Base-by-base conservation (phyloP, 2,329 filamentous ascomycete genomes). In the Claviceps sp. region DNA sequence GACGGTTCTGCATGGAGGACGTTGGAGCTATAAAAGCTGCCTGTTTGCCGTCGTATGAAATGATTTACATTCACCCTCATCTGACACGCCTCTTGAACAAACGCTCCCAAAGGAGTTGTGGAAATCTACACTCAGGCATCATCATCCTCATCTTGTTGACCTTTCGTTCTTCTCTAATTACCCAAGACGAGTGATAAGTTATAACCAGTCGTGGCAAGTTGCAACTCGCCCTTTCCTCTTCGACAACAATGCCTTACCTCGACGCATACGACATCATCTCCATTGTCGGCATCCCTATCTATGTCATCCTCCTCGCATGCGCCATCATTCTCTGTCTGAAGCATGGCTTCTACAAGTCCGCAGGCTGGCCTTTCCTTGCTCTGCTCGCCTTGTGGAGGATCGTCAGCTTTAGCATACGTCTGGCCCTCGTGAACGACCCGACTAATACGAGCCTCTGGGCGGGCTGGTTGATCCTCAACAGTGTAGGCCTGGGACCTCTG, bases 381-480 rank as follows among this genome's bases (percentile, higher is more conserved):
- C 72, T 84, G 26, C 70, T 81, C 14, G 70, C 80, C 2, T 67
- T 81, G 14, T 70, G 64, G 52, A 78, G 83, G 68, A 77, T 85
- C 51, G 70, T 82, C 48, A 65, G 70, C 55, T 72, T 79, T 56
- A 67, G 70, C n/a, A 52, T 82, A 13, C 62, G 59, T 52, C 63
- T 69, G 6, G 65, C 60, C 47, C 64, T 62, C 42, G 55, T 79
- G 46, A 62, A 79, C 14, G 74, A 81, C 54, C 75, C 77, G 0
- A 75, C 72, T 0, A 76, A 68, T 56, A 52, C 53, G 37, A 55
- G 48, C 34, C 63, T 68, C 34, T 68, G 65, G 53, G 54, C 63
- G 41, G 66, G 63, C 40, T 68, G 64, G 64, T 48, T 62, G 46
- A 58, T 57, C 0, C 57, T 66, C 55, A 63, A 65, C 20, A 60